These are phyloP conservation scores for Diospyros kaki DNA, from an alignment of 148 eudicot species.

Conservation along the genomic window DNA sequence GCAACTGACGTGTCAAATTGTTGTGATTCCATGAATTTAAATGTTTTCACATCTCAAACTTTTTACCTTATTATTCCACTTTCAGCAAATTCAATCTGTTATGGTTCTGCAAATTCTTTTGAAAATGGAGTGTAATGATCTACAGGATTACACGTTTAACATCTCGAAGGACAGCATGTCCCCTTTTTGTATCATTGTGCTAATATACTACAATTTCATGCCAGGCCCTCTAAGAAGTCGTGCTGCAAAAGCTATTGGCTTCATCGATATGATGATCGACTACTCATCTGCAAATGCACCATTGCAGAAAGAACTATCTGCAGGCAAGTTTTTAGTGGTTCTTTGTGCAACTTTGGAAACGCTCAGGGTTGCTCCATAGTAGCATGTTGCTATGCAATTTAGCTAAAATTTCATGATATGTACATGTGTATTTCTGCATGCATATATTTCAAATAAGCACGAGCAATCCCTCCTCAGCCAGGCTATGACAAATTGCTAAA, in stretches of 20 bases:
- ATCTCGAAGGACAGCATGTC: background rate
- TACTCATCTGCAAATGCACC: conserved; percentile 90
- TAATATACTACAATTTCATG: background rate
- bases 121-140: background rate
- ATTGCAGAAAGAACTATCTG: conserved; percentile 82
- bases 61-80: no score
- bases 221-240: conserved; percentile 96
- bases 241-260: conserved; percentile 98
- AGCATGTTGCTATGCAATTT: background rate
- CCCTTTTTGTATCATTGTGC: background rate
- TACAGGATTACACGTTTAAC: background rate
- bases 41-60: background rate
- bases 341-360: background rate
- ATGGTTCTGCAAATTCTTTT: background rate
- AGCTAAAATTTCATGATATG: background rate
- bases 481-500: no score
- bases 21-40: conserved; percentile 1
- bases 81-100: background rate
- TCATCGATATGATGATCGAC: conserved; percentile 93
- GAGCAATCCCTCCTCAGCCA: no score
- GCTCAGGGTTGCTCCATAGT: background rate
- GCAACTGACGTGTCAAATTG: background rate
- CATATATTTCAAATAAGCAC: no score
- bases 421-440: background rate
- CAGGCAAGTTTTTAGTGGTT: conserved; percentile 42